phyloP scores from a whole-genome alignment of 257 asterid genomes.

The Forsythia suspensa region DNA sequence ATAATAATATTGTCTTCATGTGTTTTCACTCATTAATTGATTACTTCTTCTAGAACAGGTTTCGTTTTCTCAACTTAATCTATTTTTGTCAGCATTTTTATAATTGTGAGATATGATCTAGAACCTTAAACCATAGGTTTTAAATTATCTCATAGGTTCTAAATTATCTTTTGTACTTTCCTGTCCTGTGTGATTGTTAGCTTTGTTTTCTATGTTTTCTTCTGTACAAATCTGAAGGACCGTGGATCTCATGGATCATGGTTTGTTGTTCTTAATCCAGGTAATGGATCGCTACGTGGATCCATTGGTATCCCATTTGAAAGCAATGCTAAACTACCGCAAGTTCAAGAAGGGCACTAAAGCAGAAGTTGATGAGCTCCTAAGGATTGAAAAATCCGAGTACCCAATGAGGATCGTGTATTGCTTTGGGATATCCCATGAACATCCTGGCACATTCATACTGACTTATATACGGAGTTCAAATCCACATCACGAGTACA shows the following conservation, averaged over 20 bases:
- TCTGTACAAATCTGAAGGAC: not conserved
- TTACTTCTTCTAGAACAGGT: not conserved
- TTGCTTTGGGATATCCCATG: slow-evolving; percentile 91
- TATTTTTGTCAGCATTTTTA: not conserved
- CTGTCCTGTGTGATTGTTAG: not conserved
- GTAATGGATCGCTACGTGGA: slow-evolving; percentile 99
- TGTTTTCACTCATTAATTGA: not conserved
- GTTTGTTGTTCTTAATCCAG: slow-evolving; percentile 37
- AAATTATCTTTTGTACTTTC: not conserved
- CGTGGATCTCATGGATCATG: not conserved
- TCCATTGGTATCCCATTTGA: slow-evolving; percentile 89
- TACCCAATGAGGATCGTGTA: slow-evolving; percentile 86
- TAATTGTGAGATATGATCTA: not conserved
- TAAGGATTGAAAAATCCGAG: slow-evolving; percentile 75
- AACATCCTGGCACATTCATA: slow-evolving; percentile 96
- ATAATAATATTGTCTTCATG: not conserved
- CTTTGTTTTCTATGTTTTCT: not conserved
- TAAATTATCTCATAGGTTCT: not conserved
- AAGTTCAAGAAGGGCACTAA: slow-evolving; percentile 84
- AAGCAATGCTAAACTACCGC: slow-evolving; percentile 85
- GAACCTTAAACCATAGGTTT: not conserved
- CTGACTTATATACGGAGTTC: slow-evolving; percentile 86
- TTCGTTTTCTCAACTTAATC: not conserved
- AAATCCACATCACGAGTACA: slow-evolving; percentile 94
- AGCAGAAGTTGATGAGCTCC: slow-evolving; percentile 84